Conservation (phyloP, 305 asterid species). For the Euphrasia arctica region DNA sequence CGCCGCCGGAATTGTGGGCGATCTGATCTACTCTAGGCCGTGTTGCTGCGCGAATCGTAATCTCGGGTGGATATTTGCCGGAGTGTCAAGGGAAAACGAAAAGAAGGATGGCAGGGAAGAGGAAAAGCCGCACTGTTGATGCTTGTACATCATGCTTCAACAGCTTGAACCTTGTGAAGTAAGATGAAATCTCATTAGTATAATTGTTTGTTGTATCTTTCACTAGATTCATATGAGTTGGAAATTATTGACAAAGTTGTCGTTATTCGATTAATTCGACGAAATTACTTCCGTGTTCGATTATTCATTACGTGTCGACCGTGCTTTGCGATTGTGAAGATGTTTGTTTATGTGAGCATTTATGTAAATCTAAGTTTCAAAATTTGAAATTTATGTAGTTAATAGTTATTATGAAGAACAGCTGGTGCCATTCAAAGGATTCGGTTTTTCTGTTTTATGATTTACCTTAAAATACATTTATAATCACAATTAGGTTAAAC, state of each 20-base stretch:
- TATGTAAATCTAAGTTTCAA: not conserved
- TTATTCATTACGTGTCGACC: not conserved
- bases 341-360: not conserved
- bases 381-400: not conserved
- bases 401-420: not conserved
- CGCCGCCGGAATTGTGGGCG: constrained; percentile 14
- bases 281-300: not conserved
- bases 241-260: not conserved
- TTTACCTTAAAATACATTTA: no score
- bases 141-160: constrained; percentile 24
- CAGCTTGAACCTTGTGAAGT: constrained; percentile 20
- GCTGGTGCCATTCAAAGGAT: no score
- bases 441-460: no score
- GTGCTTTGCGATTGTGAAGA: not conserved
- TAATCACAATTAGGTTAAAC: not conserved
- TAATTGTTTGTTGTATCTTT: not conserved
- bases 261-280: not conserved
- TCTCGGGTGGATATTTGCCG: not conserved
- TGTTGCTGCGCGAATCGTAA: not conserved
- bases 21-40: not conserved
- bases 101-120: not conserved
- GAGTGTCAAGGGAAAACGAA: not conserved
- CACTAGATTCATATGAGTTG: not conserved
- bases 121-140: not conserved
- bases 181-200: constrained; percentile 11